Percentiles rank a stretch among this genome's conserved stretches.
phyloP scores from a whole-genome alignment of 352 stramenopile species.

The Phytopythium aichiense region DNA sequence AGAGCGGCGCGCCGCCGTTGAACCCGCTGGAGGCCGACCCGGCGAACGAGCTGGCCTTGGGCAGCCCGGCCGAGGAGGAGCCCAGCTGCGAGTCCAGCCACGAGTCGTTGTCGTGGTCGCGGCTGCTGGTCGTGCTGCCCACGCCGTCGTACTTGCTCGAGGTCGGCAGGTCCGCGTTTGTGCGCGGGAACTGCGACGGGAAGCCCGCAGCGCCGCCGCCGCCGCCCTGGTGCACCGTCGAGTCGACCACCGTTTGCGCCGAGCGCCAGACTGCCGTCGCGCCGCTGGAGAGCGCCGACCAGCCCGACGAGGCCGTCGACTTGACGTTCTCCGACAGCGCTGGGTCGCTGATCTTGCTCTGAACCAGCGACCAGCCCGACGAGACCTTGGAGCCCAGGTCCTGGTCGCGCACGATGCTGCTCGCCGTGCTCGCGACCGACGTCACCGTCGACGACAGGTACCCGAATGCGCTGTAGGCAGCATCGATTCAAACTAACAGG shows the following conservation, averaged over 20 bases:
- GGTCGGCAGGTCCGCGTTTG: constrained; percentile 49
- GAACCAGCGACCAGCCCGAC: constrained; percentile 72
- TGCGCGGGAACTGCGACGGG: constrained; percentile 42
- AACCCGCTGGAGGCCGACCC: constrained; percentile 11
- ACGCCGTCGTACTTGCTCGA: constrained; percentile 66
- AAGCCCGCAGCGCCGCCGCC: constrained; percentile 16
- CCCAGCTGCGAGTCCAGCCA: constrained; percentile 59
- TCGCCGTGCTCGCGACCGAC: constrained; percentile 56
- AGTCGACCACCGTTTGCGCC: constrained; percentile 56
- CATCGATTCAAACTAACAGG: constrained; percentile 1
- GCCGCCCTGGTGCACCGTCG: constrained; percentile 19
- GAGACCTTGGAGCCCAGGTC: constrained; percentile 75
- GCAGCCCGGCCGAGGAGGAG: constrained; percentile 5
- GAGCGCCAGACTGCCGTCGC: constrained; percentile 63
- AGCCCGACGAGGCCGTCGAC: constrained; percentile 70
- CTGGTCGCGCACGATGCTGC: constrained; percentile 71
- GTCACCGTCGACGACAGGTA: constrained; percentile 70
- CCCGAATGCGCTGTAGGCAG: constrained; percentile 44
- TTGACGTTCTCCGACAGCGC: constrained; percentile 73
- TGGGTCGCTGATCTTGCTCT: constrained; percentile 68
- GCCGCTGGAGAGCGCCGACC: constrained; percentile 65
- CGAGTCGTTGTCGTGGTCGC: constrained; percentile 64
- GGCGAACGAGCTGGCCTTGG: constrained; percentile 34
- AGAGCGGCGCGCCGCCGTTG: constrained; percentile 15
- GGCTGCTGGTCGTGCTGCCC: constrained; percentile 28